Base-by-base conservation (phyloP, 1,284 basidiomycete genomes). In the Fistulinella staudtii region DNA sequence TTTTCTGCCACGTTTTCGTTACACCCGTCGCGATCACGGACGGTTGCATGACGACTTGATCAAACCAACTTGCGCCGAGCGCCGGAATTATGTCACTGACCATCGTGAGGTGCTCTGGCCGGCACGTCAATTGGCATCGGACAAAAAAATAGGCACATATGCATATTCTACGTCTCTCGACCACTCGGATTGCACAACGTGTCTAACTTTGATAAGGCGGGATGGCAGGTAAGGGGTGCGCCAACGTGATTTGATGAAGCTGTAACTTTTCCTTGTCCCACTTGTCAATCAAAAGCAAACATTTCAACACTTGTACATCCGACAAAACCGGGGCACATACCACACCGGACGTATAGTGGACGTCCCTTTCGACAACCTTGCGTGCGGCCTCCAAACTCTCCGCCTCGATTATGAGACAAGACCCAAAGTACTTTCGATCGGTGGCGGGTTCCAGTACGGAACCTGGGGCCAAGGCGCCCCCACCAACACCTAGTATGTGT, bases 291-390 rank as follows among this genome's bases (percentile, higher is more conserved):
- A 36, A 36, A 35, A 35, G 43, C 39, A 39, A 23, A 34, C n/a
- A n/a, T n/a, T n/a, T n/a, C n/a, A n/a, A n/a, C n/a, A n/a, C n/a
- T n/a, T n/a, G n/a, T n/a, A n/a, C n/a, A 21, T 38, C 41, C 11
- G 28, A 3, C 10, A 5, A 17, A 18, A 18, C 14, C 11, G 37
- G 23, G 36, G 45, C 3, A 67, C 79, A 64, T 51, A 80, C 80
- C 49, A 82, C 80, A n/a, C 70, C 70, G 23, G 61, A 54, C 28
- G 65, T 76, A 56, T 76, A 79, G 52, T 80, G 80, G 7, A 78
- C 54, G 51, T 82, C 79, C 3, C 51, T 51, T 53, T 79, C 72
- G n/a, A 80, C 56, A 42, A 73, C 50, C 46, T 68, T 63, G 49
- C 63, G 71, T 20, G 67, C 77, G 11, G 66, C 69, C 14, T 72